Conservation (phyloP, 148 eudicot species). For the Simmondsia chinensis region DNA sequence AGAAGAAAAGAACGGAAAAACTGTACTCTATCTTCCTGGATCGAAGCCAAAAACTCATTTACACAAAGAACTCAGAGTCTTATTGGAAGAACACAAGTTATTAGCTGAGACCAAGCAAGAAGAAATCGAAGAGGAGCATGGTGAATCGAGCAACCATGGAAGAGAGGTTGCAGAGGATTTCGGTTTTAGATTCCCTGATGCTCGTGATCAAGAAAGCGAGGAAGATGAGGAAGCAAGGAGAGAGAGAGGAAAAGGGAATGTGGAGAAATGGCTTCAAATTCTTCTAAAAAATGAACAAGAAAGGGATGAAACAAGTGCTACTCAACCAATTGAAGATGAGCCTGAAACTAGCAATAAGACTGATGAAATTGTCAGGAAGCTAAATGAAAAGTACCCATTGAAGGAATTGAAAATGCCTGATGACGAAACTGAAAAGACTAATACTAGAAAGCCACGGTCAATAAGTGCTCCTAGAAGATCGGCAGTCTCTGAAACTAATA, state of each 20-base stretch:
- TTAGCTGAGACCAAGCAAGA: conserved; percentile 34
- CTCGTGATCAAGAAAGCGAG: conserved; percentile 26
- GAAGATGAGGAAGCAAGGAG: conserved; percentile 76
- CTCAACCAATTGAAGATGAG: conserved; percentile 10
- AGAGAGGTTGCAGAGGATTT: conserved; percentile 1
- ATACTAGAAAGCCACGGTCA: conserved; percentile 18
- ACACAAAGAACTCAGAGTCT: conserved; percentile 63
- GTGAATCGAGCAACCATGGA: background rate
- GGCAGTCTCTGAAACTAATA: conserved; percentile 10
- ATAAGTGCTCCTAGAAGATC: conserved; percentile 35
- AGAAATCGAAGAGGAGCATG: conserved; percentile 1
- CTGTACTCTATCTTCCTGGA: conserved; percentile 23
- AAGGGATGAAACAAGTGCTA: conserved; percentile 14
- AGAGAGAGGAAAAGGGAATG: conserved; percentile 74
- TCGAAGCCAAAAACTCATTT: conserved; percentile 8
- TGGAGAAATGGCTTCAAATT: conserved; percentile 88
- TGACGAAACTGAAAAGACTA: conserved; percentile 12
- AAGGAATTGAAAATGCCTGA: conserved; percentile 20
- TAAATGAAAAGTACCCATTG: conserved; percentile 46
- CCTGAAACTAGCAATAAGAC: conserved; percentile 22
- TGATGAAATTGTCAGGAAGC: conserved; percentile 40
- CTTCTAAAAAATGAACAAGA: conserved; percentile 39
- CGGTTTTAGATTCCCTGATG: conserved; percentile 26
- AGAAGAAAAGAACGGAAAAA: conserved; percentile 36
- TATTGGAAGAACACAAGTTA: conserved; percentile 68